Conservation (phyloP, 805 yeast genomes). For the Candida easanensis region DNA sequence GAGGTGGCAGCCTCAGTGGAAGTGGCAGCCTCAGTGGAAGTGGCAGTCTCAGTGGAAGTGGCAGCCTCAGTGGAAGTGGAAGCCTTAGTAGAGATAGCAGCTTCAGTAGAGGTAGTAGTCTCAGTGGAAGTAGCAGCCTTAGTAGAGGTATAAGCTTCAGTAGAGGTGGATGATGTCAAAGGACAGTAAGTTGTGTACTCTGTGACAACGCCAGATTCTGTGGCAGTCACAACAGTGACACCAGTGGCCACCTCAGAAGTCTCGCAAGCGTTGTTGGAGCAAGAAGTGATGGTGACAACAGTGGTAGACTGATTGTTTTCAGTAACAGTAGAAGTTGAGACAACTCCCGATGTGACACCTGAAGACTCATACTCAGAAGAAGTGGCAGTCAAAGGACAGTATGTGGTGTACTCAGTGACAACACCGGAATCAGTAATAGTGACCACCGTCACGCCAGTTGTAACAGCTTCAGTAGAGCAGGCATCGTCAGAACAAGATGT, state of each 20-base stretch:
- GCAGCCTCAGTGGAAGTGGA: too few relatives aligned
- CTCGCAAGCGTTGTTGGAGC: constrained; percentile 23
- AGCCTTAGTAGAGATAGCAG: too few relatives aligned
- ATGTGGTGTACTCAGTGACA: not conserved
- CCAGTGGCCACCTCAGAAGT: constrained; percentile 27
- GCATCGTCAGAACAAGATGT: not conserved
- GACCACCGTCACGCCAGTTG: not conserved
- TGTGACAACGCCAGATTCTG: constrained; percentile 17
- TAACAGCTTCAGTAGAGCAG: not conserved
- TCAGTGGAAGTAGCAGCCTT: not conserved
- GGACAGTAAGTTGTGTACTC: constrained; percentile 5
- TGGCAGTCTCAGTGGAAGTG: too few relatives aligned
- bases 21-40: too few relatives aligned
- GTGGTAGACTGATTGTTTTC: constrained; percentile 9
- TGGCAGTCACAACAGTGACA: constrained; percentile 21
- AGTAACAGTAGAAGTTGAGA: not conserved
- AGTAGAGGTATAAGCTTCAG: too few relatives aligned
- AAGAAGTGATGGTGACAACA: constrained; percentile 16
- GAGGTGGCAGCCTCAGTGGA: too few relatives aligned
- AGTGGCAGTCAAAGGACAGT: not conserved
- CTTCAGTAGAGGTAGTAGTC: too few relatives aligned
- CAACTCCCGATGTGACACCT: not conserved
- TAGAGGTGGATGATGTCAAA: not conserved
- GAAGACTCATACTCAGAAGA: not conserved
- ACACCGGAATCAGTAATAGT: not conserved